These are phyloP conservation scores for Calocera cornea DNA, from an alignment of 768 basidiomycete genomes.

Conservation along the genomic window DNA sequence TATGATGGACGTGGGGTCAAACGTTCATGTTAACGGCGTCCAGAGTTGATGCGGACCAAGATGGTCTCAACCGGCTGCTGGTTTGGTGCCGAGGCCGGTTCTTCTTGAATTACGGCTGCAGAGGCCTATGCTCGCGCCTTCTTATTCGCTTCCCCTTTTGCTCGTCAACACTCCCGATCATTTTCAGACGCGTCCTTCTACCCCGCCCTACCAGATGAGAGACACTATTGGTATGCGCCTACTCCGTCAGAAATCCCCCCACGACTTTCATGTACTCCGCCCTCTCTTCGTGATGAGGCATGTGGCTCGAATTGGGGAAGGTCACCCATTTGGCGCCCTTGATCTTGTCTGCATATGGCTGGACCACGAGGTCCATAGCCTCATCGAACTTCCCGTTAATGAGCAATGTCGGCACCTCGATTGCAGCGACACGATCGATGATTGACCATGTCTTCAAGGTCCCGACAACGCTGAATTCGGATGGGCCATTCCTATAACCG, in stretches of 20 bases:
- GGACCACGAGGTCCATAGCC: constrained; percentile 27
- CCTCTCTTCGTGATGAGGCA: constrained; percentile 33
- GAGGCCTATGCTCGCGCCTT: too few relatives aligned
- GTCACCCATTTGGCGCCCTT: constrained; percentile 33
- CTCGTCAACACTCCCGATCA: too few relatives aligned
- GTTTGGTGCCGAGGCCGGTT: too few relatives aligned
- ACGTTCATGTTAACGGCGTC: too few relatives aligned
- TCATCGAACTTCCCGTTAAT: constrained; percentile 34
- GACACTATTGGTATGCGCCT: too few relatives aligned
- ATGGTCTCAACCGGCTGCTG: too few relatives aligned
- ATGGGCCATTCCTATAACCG: constrained; percentile 22
- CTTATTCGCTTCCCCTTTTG: too few relatives aligned
- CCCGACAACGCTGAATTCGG: constrained; percentile 30
- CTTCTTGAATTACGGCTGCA: too few relatives aligned
- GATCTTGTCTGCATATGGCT: constrained; percentile 30
- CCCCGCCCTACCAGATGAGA: too few relatives aligned
- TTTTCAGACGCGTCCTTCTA: too few relatives aligned
- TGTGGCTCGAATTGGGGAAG: constrained; percentile 34
- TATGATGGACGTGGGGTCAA: too few relatives aligned
- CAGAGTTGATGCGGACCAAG: too few relatives aligned
- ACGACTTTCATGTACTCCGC: constrained; percentile 30
- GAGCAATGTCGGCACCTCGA: constrained; percentile 26
- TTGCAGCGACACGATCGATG: constrained; percentile 31
- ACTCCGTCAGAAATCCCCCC: constrained; percentile 22
- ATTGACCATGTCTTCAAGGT: constrained; percentile 37